Conservation (phyloP, 208 protist genomes). For the Vickermania spadyakhi region DNA sequence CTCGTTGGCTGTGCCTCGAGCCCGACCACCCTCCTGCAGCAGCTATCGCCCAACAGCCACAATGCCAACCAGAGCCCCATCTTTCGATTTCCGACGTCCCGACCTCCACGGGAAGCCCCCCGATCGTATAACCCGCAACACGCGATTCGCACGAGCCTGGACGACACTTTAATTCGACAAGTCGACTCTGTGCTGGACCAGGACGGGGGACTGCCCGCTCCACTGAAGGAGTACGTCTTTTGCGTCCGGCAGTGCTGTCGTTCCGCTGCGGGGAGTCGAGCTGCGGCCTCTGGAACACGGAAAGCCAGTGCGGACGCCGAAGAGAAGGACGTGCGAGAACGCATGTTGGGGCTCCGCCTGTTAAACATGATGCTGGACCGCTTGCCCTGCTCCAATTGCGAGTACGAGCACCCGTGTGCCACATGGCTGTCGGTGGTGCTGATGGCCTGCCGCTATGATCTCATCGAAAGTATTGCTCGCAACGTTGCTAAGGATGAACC, state of each 20-base stretch:
- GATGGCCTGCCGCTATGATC: constrained; percentile 43
- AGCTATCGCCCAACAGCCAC: not conserved
- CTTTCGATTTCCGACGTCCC: not conserved
- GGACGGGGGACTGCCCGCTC: not conserved
- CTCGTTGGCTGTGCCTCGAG: no score
- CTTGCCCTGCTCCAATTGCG: constrained; percentile 61
- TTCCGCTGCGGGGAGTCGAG: not conserved
- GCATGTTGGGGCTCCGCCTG: not conserved
- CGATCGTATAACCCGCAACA: not conserved
- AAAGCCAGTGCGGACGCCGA: not conserved
- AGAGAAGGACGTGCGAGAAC: not conserved
- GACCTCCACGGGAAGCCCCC: not conserved
- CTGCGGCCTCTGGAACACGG: not conserved
- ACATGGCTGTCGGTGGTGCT: constrained; percentile 57
- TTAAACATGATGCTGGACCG: constrained; percentile 37
- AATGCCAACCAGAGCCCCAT: no score
- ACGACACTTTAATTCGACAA: not conserved
- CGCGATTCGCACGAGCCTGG: not conserved
- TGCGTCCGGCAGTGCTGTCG: not conserved
- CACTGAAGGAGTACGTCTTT: not conserved
- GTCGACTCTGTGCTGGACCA: not conserved
- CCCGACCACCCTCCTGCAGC: no score
- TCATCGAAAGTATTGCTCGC: constrained; percentile 35
- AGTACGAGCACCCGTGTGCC: constrained; percentile 52
- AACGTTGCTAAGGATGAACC: constrained; percentile 48